Percentiles rank a stretch among this genome's conserved stretches.
These are phyloP conservation scores for Epichloe hybrida DNA, from an alignment of 2,329 filamentous ascomycete species.

Conservation along the genomic window DNA sequence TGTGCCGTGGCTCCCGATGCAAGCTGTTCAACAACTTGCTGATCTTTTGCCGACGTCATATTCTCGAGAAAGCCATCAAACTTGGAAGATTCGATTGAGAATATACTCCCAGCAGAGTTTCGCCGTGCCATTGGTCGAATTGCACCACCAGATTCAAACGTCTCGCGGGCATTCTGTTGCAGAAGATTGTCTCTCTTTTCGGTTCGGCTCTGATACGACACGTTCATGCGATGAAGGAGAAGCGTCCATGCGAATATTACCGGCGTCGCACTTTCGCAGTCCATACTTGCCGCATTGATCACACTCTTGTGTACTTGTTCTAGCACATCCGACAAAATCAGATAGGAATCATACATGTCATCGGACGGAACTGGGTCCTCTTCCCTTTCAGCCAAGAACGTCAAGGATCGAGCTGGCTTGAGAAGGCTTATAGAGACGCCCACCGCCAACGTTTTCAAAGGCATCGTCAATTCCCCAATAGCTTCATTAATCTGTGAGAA, in stretches of 20 bases:
- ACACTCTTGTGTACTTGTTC: conserved; percentile 61
- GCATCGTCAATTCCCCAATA: conserved; percentile 38
- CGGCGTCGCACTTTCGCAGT: conserved; percentile 52
- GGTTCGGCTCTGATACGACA: conserved; percentile 46
- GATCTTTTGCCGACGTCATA: conserved; percentile 35
- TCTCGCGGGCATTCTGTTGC: conserved; percentile 44
- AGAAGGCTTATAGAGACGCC: conserved; percentile 61
- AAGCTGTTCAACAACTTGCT: conserved; percentile 36
- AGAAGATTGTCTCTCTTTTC: conserved; percentile 45
- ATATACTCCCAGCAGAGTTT: conserved; percentile 48
- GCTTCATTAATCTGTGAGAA: conserved; percentile 22
- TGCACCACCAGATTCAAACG: conserved; percentile 36
- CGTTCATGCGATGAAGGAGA: conserved; percentile 55
- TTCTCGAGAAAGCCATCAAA: conserved; percentile 45
- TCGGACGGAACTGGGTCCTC: conserved; percentile 23
- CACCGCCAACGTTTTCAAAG: conserved; percentile 56
- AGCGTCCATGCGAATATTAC: conserved; percentile 72
- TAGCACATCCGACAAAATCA: conserved; percentile 57
- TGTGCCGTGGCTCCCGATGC: conserved; percentile 34
- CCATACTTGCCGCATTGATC: conserved; percentile 40
- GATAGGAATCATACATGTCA: conserved; percentile 40
- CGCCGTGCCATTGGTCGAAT: conserved; percentile 31
- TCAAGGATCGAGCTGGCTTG: conserved; percentile 45
- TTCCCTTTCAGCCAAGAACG: conserved; percentile 24
- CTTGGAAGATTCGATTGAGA: conserved; percentile 45